phyloP scores from a whole-genome alignment of 2,329 filamentous ascomycete species.

The Phialocephala subalpina region DNA sequence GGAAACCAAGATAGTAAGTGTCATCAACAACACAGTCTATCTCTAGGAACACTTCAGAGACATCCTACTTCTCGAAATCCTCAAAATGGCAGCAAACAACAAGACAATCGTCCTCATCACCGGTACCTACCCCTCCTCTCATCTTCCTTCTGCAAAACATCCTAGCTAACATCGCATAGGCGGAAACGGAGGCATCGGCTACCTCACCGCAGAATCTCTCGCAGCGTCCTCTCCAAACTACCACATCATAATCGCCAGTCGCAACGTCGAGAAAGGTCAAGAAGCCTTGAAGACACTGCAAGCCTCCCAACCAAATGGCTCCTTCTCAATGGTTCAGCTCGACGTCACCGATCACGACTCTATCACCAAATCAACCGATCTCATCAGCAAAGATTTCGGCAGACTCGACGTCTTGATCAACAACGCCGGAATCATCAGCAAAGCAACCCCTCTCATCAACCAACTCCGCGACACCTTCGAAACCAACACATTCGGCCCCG shows the following conservation, averaged over 20 bases:
- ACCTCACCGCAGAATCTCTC: conserved; percentile 44
- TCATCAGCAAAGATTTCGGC: conserved; percentile 26
- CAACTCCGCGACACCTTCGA: conserved; percentile 23
- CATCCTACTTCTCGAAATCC: background rate
- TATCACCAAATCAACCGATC: conserved; percentile 17
- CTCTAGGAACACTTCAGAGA: no score
- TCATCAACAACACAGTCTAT: no score
- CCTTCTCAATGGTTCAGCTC: conserved; percentile 29
- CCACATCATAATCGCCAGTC: conserved; percentile 37
- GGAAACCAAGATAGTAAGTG: no score
- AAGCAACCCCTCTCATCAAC: conserved; percentile 28
- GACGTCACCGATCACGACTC: conserved; percentile 29
- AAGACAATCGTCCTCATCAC: conserved; percentile 30
- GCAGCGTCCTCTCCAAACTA: conserved; percentile 27
- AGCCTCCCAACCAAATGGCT: conserved; percentile 26
- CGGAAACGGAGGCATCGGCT: conserved; percentile 51
- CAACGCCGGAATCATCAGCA: conserved; percentile 36
- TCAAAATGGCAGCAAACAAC: background rate
- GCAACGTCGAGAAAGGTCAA: conserved; percentile 32
- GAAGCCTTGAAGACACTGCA: conserved; percentile 31
- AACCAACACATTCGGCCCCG: conserved; percentile 34
- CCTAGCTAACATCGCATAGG: conserved; percentile 38
- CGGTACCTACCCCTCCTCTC: conserved; percentile 13
- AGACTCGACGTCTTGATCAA: conserved; percentile 44
- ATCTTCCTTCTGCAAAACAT: background rate